phyloP scores from a whole-genome alignment of 192 early-diverging fungal genomes.

The Podila clonocystis region DNA sequence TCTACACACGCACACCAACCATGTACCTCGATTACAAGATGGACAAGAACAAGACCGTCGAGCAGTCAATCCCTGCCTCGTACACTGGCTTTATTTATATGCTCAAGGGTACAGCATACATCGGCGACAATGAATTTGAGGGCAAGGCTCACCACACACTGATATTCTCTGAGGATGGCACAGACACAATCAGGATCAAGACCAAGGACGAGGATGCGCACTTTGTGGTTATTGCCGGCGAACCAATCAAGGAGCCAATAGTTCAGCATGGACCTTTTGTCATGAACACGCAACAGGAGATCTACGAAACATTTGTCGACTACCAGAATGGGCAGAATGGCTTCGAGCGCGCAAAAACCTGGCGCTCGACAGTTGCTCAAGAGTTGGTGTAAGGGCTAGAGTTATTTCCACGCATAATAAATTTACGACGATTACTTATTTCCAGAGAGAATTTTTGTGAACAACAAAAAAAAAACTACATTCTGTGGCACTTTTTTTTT shows the following conservation, averaged over 20 bases:
- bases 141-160: too few species aligned
- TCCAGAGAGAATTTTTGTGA: too few species aligned
- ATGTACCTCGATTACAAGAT: constrained; percentile 26
- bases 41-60: constrained; percentile 3
- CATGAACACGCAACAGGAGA: constrained; percentile 67
- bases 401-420: too few species aligned
- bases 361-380: constrained; percentile 42
- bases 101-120: constrained; percentile 11
- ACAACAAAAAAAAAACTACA: too few species aligned
- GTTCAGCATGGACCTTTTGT: constrained; percentile 71
- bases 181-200: constrained; percentile 20
- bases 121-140: constrained; percentile 8
- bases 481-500: too few species aligned
- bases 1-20: constrained; percentile 23
- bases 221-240: constrained; percentile 46
- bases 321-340: constrained; percentile 69
- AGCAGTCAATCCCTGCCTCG: constrained; percentile 29
- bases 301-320: constrained; percentile 61
- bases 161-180: not conserved
- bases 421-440: too few species aligned
- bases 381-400: too few species aligned
- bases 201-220: constrained; percentile 13
- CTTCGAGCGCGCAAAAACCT: constrained; percentile 66
- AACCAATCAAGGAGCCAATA: constrained; percentile 60
- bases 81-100: constrained; percentile 31